Evolutionary conservation across 768 basidiomycete genomes (phyloP).

Genomic region (Lanmaoa rubissima): DNA sequence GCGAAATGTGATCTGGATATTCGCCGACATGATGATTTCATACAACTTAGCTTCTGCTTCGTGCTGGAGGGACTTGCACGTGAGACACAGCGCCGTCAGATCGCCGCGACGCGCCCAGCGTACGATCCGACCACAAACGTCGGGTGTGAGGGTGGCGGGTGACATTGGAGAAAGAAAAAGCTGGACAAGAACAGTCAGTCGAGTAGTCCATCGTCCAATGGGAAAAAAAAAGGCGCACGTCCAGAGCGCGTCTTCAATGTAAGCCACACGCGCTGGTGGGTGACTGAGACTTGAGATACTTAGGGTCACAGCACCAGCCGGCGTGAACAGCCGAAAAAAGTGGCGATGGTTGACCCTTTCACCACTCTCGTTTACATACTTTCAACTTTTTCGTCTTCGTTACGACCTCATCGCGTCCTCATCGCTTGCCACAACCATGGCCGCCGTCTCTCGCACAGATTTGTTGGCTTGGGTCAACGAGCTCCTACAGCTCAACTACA

Average conservation of each 20-base stretch:
- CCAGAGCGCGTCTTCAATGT: neutral
- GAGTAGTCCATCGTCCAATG: neutral
- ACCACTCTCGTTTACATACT: neutral
- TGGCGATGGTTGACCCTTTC: slow-evolving; percentile 6
- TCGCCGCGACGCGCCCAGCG: slow-evolving; percentile 36
- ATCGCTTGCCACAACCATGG: slow-evolving; percentile 39
- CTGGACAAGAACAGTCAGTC: neutral
- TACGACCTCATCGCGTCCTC: slow-evolving; percentile 4
- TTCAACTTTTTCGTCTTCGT: slow-evolving; percentile 3
- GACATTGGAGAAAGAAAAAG: slow-evolving; percentile 13
- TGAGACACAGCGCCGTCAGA: slow-evolving; percentile 43
- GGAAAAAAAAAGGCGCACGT: neutral
- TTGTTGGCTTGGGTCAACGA: slow-evolving; percentile 93
- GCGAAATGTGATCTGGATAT: slow-evolving; percentile 33
- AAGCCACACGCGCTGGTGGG: neutral
- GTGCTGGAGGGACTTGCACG: slow-evolving; percentile 46
- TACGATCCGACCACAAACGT: slow-evolving; percentile 42
- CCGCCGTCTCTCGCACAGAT: slow-evolving; percentile 75
- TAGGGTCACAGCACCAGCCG: neutral
- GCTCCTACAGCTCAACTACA: slow-evolving; percentile 85
- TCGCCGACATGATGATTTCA: slow-evolving; percentile 38
- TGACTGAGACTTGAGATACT: neutral
- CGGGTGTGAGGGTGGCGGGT: slow-evolving; percentile 35
- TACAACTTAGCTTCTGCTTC: slow-evolving; percentile 51
- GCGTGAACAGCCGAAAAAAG: slow-evolving; percentile 1